Evolutionary conservation across 225 moss, liverwort and hornwort species (phyloP).

Genomic region (Straminergon stramineum): DNA sequence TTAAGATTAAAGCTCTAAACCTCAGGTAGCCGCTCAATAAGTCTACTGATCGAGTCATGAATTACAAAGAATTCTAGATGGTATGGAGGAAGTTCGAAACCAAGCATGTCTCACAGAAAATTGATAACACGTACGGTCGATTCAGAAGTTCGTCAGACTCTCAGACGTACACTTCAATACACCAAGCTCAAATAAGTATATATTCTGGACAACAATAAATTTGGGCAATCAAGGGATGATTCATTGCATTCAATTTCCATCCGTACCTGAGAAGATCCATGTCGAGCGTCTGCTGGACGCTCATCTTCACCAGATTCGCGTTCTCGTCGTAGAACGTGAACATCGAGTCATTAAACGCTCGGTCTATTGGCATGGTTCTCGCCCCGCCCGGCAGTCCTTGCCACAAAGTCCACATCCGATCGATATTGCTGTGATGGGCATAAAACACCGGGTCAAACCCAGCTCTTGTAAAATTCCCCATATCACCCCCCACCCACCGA

Average conservation of each 20-base stretch:
- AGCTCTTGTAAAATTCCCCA: not conserved
- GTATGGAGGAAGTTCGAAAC: not conserved
- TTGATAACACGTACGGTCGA: not conserved
- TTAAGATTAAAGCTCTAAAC: not conserved
- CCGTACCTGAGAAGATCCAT: no score
- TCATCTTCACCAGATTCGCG: not conserved
- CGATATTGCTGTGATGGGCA: not conserved
- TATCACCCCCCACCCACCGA: not conserved
- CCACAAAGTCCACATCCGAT: not conserved
- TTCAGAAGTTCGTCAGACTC: not conserved
- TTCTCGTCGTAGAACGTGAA: not conserved
- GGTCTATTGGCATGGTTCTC: not conserved
- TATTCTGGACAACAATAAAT: no score
- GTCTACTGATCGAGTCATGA: not conserved
- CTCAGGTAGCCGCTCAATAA: not conserved
- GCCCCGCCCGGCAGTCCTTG: not conserved
- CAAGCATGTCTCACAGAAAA: not conserved
- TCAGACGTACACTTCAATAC: not conserved
- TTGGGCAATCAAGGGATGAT: no score
- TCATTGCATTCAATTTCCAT: no score
- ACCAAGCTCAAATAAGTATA: not conserved
- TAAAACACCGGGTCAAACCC: not conserved
- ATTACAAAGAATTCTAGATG: not conserved
- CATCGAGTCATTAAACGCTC: not conserved
- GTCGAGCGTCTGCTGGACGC: no score